These are phyloP conservation scores for Tylopilus intermedius DNA, from an alignment of 768 basidiomycete species.

Conservation along the genomic window DNA sequence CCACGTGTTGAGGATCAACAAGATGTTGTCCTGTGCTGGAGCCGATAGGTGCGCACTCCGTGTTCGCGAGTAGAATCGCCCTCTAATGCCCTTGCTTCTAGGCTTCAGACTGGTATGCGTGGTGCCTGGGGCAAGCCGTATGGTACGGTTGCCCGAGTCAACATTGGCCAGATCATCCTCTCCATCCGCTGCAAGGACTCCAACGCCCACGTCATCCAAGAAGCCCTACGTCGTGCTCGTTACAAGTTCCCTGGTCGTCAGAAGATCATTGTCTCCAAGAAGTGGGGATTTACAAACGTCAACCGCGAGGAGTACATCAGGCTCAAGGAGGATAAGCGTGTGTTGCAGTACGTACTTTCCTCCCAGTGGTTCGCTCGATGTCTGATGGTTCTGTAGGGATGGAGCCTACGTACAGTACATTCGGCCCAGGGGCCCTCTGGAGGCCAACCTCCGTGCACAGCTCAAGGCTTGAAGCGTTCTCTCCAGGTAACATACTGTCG, in stretches of 20 bases:
- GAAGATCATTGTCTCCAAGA: conserved; percentile 95
- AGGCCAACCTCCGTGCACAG: conserved; percentile 80
- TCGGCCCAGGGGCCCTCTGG: conserved; percentile 79
- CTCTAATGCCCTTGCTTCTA: conserved; percentile 21
- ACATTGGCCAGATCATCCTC: conserved; percentile 94
- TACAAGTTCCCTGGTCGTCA: conserved; percentile 99
- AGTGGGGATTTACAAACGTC: conserved; percentile 99
- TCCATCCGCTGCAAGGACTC: conserved; percentile 88
- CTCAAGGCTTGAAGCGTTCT: conserved; percentile 54
- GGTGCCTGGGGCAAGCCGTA: conserved; percentile 99
- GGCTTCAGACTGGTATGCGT: conserved; percentile 96
- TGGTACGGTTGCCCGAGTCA: conserved; percentile 90
- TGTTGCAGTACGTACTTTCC: conserved; percentile 65
- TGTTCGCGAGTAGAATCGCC: no score
- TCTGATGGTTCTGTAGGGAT: conserved; percentile 40
- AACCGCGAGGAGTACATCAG: conserved; percentile 82
- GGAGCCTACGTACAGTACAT: conserved; percentile 96
- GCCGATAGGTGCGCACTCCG: conserved; percentile 73
- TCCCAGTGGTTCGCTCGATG: not conserved
- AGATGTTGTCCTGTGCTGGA: conserved; percentile 99
- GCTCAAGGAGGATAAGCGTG: conserved; percentile 86
- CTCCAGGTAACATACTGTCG: conserved; percentile 3
- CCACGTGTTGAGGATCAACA: conserved; percentile 99
- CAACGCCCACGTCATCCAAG: conserved; percentile 85
- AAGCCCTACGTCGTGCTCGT: conserved; percentile 93